Percentiles rank a stretch among this genome's conserved stretches.
phyloP scores from a whole-genome alignment of 306 rosid genomes.

The Rosa chinensis region DNA sequence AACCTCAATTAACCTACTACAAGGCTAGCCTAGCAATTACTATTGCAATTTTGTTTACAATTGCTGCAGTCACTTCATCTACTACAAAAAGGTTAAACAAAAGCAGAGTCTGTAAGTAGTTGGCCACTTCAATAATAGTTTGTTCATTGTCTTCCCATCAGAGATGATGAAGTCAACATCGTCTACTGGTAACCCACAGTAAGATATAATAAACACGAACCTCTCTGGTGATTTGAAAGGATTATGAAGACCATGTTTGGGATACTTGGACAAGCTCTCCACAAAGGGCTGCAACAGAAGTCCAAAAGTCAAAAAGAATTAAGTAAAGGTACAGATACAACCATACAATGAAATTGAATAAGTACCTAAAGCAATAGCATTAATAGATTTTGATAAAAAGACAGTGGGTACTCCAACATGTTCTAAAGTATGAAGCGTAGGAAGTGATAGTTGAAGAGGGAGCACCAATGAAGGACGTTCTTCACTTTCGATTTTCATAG shows the following conservation, averaged over 20 bases:
- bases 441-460: constrained; percentile 78
- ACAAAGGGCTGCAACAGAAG: constrained; percentile 69
- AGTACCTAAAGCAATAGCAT: neutral
- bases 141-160: constrained; percentile 95
- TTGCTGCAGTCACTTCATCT: too few species aligned
- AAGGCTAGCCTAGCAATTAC: too few species aligned
- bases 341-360: neutral
- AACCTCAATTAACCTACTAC: too few species aligned
- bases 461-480: constrained; percentile 44
- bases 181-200: constrained; percentile 79
- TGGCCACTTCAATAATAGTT: constrained; percentile 54
- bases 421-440: neutral
- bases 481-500: constrained; percentile 37
- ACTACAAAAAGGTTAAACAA: too few species aligned
- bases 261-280: constrained; percentile 82
- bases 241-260: constrained; percentile 94
- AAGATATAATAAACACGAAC: constrained; percentile 35
- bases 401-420: neutral
- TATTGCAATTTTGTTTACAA: too few species aligned
- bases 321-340: neutral
- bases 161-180: constrained; percentile 88
- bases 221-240: constrained; percentile 97
- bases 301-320: constrained; percentile 13
- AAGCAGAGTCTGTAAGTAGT: too few species aligned
- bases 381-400: neutral